These are phyloP conservation scores for Moesziomyces aphidis DNA, from an alignment of 1,284 basidiomycete genomes.

Conservation along the genomic window DNA sequence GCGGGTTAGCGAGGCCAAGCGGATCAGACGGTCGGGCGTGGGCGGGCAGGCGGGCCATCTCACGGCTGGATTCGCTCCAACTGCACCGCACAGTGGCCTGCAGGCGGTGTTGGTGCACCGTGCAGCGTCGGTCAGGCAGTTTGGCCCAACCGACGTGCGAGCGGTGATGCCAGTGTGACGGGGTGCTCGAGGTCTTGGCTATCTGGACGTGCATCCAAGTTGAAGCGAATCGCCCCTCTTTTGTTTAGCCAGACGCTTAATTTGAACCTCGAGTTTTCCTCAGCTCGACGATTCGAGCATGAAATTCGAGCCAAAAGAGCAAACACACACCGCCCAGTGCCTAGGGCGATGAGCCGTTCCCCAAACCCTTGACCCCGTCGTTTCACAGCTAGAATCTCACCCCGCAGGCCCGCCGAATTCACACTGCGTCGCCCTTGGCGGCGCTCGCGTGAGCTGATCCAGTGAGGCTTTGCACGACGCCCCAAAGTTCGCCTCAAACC, in stretches of 20 bases:
- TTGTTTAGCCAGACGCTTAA: neutral
- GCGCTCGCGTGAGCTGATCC: neutral
- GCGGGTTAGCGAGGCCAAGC: neutral
- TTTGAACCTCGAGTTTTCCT: neutral
- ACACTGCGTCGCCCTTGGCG: neutral
- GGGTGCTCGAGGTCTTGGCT: neutral
- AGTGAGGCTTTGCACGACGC: too few relatives aligned
- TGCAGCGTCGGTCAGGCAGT: neutral
- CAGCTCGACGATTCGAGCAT: neutral
- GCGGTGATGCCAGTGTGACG: neutral
- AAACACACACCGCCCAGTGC: too few relatives aligned
- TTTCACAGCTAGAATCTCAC: neutral
- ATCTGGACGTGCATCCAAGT: neutral
- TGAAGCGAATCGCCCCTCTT: neutral
- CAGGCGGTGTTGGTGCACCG: neutral
- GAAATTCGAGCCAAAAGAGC: neutral
- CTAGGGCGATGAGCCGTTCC: neutral
- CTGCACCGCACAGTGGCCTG: neutral
- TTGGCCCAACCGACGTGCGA: neutral
- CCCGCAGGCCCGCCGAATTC: neutral
- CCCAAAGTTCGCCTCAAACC: neutral
- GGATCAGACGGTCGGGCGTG: slow-evolving; percentile 1
- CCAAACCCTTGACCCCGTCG: neutral
- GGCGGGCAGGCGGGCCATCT: slow-evolving; percentile 18
- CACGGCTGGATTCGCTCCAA: neutral